A percentile compares a stretch with the other conserved stretches of the same genome.
phyloP scores from a whole-genome alignment of 352 stramenopile genomes.

The Phytophthora crassamura region DNA sequence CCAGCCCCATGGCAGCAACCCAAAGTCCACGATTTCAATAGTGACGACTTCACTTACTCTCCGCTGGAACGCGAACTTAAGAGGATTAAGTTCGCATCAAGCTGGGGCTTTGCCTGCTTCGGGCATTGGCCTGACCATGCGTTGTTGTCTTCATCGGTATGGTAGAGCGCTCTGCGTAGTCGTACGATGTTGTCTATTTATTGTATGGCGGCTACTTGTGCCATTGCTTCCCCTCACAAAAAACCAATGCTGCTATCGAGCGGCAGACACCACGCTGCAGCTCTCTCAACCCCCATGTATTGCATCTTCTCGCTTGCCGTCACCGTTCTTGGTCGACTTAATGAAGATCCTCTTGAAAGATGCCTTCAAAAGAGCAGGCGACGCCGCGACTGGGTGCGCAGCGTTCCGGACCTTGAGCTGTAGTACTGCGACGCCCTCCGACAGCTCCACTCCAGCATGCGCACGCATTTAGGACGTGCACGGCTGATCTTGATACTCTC shows the following conservation, averaged over 20 bases:
- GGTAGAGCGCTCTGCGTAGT: conserved; percentile 10
- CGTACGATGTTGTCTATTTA: conserved; percentile 38
- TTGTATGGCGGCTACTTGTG: conserved; percentile 16
- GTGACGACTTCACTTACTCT: conserved; percentile 13
- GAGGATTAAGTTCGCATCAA: conserved; percentile 20
- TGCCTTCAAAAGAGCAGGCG: conserved; percentile 48
- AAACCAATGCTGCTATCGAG: too few species aligned
- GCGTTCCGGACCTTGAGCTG: conserved; percentile 16
- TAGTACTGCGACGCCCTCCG: conserved; percentile 17
- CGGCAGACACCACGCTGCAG: neutral
- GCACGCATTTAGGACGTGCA: conserved; percentile 25
- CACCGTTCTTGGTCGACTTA: too few species aligned
- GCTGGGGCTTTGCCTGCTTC: neutral
- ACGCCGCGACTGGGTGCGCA: conserved; percentile 38
- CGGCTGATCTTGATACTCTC: neutral
- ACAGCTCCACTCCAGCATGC: conserved; percentile 32
- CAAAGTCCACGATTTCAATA: neutral
- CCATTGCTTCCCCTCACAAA: conserved; percentile 9
- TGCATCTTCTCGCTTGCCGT: too few species aligned
- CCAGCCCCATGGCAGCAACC: conserved; percentile 33
- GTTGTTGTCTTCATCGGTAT: too few species aligned
- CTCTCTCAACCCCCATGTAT: neutral
- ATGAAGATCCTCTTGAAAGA: too few species aligned
- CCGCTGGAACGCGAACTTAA: conserved; percentile 33
- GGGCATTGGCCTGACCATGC: neutral